Evolutionary conservation across 169 alveolate species (phyloP), one percentile per base, ranked within the genome.

Genomic region (Blepharisma undulans): DNA sequence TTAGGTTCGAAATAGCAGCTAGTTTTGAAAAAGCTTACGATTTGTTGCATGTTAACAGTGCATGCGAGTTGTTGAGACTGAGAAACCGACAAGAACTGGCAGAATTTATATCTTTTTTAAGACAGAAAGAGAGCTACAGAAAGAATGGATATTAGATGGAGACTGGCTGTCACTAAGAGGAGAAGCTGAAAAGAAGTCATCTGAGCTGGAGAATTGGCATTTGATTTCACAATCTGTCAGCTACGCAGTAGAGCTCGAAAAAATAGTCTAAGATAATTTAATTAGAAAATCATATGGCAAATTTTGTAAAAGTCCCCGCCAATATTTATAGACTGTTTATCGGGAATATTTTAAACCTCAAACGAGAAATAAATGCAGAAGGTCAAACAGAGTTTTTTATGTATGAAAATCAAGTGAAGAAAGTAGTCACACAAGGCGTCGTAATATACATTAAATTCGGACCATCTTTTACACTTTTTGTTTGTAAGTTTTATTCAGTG

Each of bases 1-100:
- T 86, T 34, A 27, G 91, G 27, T 86, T 86, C 29, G 91, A 86
- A 86, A 86, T 86, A 19, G 91, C 91, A 25, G 48, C 80, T 19
- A 86, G 91, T 71, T 61, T 72, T 36, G 91, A 86, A 72, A 61
- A 86, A 32, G 91, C 91, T 71, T 86, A 86, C 22, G 33, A 72
- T 19, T 4, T 22, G 72, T 85, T 86, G 7, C 30, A 86, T 66
- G 66, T 86, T 29, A 21, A 72, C 29, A 32, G 91, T 25, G 91
- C 91, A 19, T 60, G 34, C n/a, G 76, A 72, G 84, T 36, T 86
- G 12, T 36, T 86, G 7, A 60, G 29, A 27, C 66, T 86, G 71
- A 86, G n/a, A 0, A 33, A 14, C 29, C 6, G 72, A 4, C 27
- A 27, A 22, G 91, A 86, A 27, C n/a, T 86, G n/a, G 66, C 72